phyloP scores from a whole-genome alignment of 495 filamentous ascomycete genomes.

The Parathielavia appendiculata region DNA sequence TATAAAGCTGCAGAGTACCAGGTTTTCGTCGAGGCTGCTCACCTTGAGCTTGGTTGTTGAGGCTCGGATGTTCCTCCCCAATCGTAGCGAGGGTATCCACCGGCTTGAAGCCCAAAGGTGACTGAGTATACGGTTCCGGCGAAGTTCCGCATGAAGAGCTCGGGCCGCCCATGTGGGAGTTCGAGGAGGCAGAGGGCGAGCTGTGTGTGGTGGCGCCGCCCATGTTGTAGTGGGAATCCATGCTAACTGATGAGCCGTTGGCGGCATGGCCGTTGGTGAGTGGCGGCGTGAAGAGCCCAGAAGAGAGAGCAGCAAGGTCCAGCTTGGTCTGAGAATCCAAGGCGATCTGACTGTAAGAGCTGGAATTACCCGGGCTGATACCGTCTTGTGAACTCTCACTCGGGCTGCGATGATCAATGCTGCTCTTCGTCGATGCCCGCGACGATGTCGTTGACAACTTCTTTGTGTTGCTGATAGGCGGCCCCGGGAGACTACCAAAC shows the following conservation, averaged over 20 bases:
- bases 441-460: slow-evolving; percentile 25
- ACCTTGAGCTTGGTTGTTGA: slow-evolving; percentile 28
- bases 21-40: slow-evolving; percentile 3
- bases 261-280: slow-evolving; percentile 33
- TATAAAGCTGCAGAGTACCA: neutral
- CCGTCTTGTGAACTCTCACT: slow-evolving; percentile 31
- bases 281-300: slow-evolving; percentile 30
- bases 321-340: slow-evolving; percentile 32
- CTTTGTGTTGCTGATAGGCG: slow-evolving; percentile 45
- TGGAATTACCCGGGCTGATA: slow-evolving; percentile 26
- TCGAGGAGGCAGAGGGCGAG: slow-evolving; percentile 62
- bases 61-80: slow-evolving; percentile 47
- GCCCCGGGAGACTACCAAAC: slow-evolving; percentile 70
- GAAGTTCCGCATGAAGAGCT: slow-evolving; percentile 76
- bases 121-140: slow-evolving; percentile 52
- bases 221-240: slow-evolving; percentile 49
- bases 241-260: slow-evolving; percentile 53
- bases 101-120: slow-evolving; percentile 54
- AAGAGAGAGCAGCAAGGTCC: slow-evolving; percentile 33
- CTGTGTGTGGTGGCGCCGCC: slow-evolving; percentile 39
- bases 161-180: slow-evolving; percentile 44
- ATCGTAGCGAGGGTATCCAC: slow-evolving; percentile 54
- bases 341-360: slow-evolving; percentile 23
- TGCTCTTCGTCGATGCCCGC: slow-evolving; percentile 19
- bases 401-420: slow-evolving; percentile 30